Conservation (phyloP, 345 rosid genomes). For the Punica granatum region DNA sequence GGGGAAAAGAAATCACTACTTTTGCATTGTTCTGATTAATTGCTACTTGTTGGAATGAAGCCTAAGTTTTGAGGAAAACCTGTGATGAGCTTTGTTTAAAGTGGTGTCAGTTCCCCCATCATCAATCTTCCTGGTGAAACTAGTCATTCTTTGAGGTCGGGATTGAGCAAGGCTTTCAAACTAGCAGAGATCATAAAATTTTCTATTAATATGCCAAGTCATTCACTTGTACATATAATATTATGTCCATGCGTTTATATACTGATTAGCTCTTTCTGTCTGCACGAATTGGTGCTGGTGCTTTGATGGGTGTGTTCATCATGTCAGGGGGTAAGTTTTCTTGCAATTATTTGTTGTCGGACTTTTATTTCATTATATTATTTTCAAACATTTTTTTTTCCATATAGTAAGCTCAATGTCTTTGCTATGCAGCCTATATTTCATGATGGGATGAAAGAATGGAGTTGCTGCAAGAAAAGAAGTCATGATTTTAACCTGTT, state of each 20-base stretch:
- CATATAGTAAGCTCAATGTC: neutral
- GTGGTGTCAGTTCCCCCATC: neutral
- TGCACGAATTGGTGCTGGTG: constrained; percentile 21
- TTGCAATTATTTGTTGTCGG: neutral
- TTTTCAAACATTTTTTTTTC: neutral
- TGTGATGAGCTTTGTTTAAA: no score
- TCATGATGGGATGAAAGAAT: constrained; percentile 93
- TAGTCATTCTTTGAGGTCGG: neutral
- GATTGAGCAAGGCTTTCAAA: neutral
- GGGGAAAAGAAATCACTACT: neutral
- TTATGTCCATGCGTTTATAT: neutral
- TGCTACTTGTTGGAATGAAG: neutral
- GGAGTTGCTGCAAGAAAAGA: constrained; percentile 98
- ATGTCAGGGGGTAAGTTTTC: constrained; percentile 70
- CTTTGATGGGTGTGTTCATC: constrained; percentile 10
- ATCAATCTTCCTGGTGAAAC: neutral
- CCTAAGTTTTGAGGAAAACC: neutral
- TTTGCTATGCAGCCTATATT: constrained; percentile 59
- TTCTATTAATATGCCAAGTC: neutral
- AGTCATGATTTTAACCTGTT: constrained; percentile 87
- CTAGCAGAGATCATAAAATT: neutral
- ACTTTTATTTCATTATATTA: constrained; percentile 3
- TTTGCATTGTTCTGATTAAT: neutral
- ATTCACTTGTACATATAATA: neutral
- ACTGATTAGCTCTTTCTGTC: constrained; percentile 18